Percentiles rank a stretch among this genome's conserved stretches.
Conservation (phyloP, 331 rosid genomes). For the Stylosanthes scabra region DNA sequence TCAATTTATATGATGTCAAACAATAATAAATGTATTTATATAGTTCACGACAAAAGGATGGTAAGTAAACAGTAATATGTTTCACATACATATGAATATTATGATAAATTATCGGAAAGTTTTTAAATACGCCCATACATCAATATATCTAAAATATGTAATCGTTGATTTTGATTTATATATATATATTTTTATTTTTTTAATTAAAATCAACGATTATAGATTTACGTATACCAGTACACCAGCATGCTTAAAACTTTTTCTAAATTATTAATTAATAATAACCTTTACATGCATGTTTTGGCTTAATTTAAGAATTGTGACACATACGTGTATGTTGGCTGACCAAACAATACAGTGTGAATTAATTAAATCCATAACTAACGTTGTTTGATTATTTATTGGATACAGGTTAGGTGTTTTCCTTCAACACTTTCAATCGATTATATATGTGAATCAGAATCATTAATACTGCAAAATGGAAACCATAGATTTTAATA, state of each 20-base stretch:
- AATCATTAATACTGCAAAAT: background rate
- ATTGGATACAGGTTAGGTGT: too few relatives aligned
- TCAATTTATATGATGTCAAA: background rate
- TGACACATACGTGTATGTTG: background rate
- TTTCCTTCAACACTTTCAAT: background rate
- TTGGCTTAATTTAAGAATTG: background rate
- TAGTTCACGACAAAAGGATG: background rate
- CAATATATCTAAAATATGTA: too few relatives aligned
- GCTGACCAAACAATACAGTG: background rate
- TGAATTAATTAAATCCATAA: background rate
- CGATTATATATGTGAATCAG: background rate
- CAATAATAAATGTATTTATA: background rate
- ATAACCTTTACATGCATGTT: background rate
- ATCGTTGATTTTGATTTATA: too few relatives aligned
- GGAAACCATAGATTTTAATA: background rate
- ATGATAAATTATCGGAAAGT: too few relatives aligned
- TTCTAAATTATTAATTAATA: too few relatives aligned
- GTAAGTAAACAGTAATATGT: background rate
- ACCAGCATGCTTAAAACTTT: too few relatives aligned
- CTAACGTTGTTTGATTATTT: too few relatives aligned
- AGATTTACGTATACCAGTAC: too few relatives aligned
- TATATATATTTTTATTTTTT: too few relatives aligned
- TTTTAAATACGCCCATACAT: too few relatives aligned
- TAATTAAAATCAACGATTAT: too few relatives aligned
- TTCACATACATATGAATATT: too few relatives aligned